Evolutionary conservation across 1,139 yeast species (phyloP).

Genomic region (Yamadazyma dendronema): DNA sequence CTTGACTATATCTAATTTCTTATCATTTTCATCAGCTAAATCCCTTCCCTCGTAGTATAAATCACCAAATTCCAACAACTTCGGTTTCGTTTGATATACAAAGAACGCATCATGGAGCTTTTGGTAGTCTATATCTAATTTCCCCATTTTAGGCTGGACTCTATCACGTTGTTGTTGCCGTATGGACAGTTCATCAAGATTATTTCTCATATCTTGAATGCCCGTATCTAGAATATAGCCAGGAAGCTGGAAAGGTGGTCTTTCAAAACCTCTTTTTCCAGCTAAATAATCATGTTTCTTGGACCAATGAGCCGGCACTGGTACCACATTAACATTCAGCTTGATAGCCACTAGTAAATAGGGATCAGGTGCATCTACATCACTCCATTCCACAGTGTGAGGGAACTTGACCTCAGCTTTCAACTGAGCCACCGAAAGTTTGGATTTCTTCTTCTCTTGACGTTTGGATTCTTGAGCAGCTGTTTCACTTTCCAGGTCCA

Average conservation of each 20-base stretch:
- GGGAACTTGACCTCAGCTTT: conserved; percentile 64
- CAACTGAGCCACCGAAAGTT: conserved; percentile 66
- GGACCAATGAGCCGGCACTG: conserved; percentile 86
- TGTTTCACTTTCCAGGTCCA: conserved; percentile 5
- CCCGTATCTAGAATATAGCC: conserved; percentile 80
- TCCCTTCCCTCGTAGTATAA: conserved; percentile 80
- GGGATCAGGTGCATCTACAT: conserved; percentile 84
- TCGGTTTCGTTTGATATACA: conserved; percentile 74
- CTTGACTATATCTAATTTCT: conserved; percentile 37
- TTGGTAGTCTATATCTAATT: conserved; percentile 81
- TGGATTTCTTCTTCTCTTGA: conserved; percentile 49
- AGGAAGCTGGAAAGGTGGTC: conserved; percentile 76
- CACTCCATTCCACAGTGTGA: conserved; percentile 81
- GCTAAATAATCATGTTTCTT: conserved; percentile 77
- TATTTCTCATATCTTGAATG: conserved; percentile 80
- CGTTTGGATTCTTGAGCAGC: conserved; percentile 27
- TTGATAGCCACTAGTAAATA: conserved; percentile 62
- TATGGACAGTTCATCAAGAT: conserved; percentile 49
- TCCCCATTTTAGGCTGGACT: conserved; percentile 88
- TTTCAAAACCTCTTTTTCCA: conserved; percentile 66
- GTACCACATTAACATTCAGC: conserved; percentile 63
- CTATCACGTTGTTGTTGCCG: conserved; percentile 78
- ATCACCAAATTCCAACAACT: conserved; percentile 68
- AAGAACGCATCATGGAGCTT: conserved; percentile 86
- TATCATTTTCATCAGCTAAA: conserved; percentile 40